Conservation (phyloP, 106 monocot species). For the Dioscorea alata region DNA sequence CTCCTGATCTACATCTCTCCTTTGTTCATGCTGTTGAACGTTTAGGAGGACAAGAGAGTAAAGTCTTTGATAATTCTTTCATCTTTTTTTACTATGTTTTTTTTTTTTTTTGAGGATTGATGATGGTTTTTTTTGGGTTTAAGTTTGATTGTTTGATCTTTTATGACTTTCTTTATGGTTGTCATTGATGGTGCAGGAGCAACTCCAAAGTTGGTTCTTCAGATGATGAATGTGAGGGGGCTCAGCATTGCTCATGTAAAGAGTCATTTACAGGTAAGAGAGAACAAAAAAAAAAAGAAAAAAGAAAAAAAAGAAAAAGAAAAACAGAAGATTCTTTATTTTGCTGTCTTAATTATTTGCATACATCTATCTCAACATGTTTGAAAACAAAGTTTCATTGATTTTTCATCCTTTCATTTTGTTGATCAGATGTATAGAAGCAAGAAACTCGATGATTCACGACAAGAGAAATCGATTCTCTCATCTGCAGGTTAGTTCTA, state of each 20-base stretch:
- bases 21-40: slow-evolving; percentile 63
- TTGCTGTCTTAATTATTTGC: background rate
- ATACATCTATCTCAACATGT: background rate
- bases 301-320: background rate
- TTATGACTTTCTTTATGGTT: background rate
- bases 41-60: slow-evolving; percentile 83
- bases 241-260: slow-evolving; percentile 97
- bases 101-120: background rate
- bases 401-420: slow-evolving; percentile 3
- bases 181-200: slow-evolving; percentile 52
- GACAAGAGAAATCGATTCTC: slow-evolving; percentile 33
- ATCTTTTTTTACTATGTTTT: background rate
- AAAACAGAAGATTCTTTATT: background rate
- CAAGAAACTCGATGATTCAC: slow-evolving; percentile 65
- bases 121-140: background rate
- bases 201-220: slow-evolving; percentile 95
- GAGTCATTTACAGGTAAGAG: slow-evolving; percentile 84
- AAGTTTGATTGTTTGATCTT: background rate
- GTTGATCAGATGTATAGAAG: slow-evolving; percentile 61
- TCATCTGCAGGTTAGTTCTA: slow-evolving; percentile 26
- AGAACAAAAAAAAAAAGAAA: background rate
- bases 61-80: background rate
- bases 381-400: background rate
- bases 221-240: slow-evolving; percentile 98
- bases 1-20: slow-evolving; percentile 61